Evolutionary conservation across 495 filamentous ascomycete species (phyloP).

Genomic region (Penicillium egyptiacum): DNA sequence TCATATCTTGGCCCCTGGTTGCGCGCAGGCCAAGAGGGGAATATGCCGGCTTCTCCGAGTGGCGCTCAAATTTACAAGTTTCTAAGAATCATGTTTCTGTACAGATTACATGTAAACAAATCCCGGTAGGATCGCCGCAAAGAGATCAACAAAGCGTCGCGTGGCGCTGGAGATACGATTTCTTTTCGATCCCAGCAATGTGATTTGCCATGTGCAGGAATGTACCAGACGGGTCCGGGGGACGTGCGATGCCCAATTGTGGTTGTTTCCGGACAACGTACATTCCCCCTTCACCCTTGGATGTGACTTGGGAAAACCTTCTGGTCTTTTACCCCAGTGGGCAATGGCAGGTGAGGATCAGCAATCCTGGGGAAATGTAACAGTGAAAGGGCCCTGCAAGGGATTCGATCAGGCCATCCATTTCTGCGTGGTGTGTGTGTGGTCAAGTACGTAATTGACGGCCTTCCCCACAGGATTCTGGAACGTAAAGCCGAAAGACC

Average conservation of each 20-base stretch:
- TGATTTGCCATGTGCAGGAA: slow-evolving; percentile 17
- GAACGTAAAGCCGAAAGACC: slow-evolving; percentile 13
- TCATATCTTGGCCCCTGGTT: neutral
- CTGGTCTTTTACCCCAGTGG: slow-evolving; percentile 12
- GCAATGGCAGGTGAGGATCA: neutral
- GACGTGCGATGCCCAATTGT: neutral
- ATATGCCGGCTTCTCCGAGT: slow-evolving; percentile 11
- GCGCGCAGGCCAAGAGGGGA: neutral
- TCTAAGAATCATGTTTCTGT: neutral
- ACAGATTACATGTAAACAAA: neutral
- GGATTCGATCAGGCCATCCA: slow-evolving; percentile 14
- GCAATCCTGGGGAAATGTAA: neutral
- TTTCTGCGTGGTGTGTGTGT: neutral
- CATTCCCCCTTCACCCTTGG: slow-evolving; percentile 8
- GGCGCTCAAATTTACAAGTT: slow-evolving; percentile 9
- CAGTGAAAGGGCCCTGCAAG: slow-evolving; percentile 12
- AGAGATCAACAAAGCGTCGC: slow-evolving; percentile 20
- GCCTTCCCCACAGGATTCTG: slow-evolving; percentile 20
- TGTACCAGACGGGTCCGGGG: slow-evolving; percentile 9
- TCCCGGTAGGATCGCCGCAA: neutral
- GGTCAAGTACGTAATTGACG: slow-evolving; percentile 22
- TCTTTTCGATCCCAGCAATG: slow-evolving; percentile 19
- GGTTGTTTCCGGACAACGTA: slow-evolving; percentile 25
- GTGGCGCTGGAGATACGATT: slow-evolving; percentile 24
- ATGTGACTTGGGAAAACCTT: slow-evolving; percentile 21